phyloP scores from a whole-genome alignment of 345 rosid species.

The Firmiana major region DNA sequence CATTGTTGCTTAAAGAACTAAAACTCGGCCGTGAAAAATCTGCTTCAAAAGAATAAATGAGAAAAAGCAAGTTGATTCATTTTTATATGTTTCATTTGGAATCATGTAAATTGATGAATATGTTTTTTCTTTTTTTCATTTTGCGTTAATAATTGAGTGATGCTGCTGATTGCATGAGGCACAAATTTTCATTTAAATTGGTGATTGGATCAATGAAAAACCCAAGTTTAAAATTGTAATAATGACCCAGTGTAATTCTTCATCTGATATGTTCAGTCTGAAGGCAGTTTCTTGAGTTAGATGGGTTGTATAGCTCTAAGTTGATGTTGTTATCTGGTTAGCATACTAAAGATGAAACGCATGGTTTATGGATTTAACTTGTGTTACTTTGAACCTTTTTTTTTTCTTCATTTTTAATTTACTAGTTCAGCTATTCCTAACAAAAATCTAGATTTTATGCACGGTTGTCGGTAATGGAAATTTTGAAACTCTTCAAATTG shows the following conservation, averaged over 20 bases:
- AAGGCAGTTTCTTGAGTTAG: background rate
- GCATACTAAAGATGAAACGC: background rate
- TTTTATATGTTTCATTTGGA: background rate
- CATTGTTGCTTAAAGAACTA: background rate
- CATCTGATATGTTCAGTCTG: background rate
- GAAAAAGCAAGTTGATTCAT: background rate
- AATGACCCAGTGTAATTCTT: background rate
- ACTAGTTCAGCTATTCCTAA: background rate
- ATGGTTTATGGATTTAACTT: background rate
- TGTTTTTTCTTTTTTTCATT: background rate
- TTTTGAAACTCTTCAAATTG: background rate
- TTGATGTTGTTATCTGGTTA: background rate
- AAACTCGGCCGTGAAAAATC: background rate
- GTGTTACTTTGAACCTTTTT: background rate
- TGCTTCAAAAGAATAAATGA: background rate
- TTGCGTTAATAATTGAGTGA: background rate
- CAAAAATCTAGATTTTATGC: background rate
- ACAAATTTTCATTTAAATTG: background rate
- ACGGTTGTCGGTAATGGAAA: background rate
- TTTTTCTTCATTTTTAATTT: background rate
- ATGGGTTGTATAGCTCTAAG: background rate
- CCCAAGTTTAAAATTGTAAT: background rate
- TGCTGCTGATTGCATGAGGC: background rate
- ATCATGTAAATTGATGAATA: background rate
- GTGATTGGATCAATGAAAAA: background rate